Base-by-base conservation (phyloP, 2,329 filamentous ascomycete genomes). In the Colletotrichum sp. region DNA sequence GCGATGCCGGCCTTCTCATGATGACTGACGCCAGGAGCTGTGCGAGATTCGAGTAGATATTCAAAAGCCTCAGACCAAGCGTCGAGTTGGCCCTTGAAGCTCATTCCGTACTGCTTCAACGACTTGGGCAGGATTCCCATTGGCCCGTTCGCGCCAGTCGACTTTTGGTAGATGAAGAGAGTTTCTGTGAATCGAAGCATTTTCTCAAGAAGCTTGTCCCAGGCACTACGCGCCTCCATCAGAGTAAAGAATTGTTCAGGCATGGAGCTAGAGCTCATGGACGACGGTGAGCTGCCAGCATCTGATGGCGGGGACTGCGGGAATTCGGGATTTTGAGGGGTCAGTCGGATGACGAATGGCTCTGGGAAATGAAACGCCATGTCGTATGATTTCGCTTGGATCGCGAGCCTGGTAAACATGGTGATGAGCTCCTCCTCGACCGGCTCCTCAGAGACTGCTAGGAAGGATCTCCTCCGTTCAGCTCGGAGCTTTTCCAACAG, bases 311-410 rank as follows among this genome's bases (percentile, higher is more conserved):
- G 86, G 4, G 88, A 87, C 12, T 82, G 77, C 8, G 86, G 77
- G 77, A 84, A 80, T 61, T 84, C 79, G 74, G 79, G 77, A 34
- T 78, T 70, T 61, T 83, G 76, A 76, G 88, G 84, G 2, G 86
- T 87, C 12, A 91, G 84, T 8, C 87, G 87, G 75, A 93, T 90
- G 8, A 93, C 91, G 71, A 89, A 92, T 1, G 91, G 91, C 34
- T 91, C 87, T 2, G 91, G 91, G 75, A 93, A 93, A 80, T 93
- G 91, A 79, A 93, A 93, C 36, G 91, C 91, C 90, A 93, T 91
- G 79, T 93, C 91, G 80, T 93, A 93, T 1, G 91, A 92, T 80
- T 93, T 93, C 58, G 91, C 91, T 80, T 93, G 91, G 58, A 93
- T 91, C 4, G 91, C 91, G 3, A 93, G 85, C 6, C 91, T 88